Evolutionary conservation across 2,329 filamentous ascomycete genomes (phyloP).

Genomic region (Pseudonectria foliicola): DNA sequence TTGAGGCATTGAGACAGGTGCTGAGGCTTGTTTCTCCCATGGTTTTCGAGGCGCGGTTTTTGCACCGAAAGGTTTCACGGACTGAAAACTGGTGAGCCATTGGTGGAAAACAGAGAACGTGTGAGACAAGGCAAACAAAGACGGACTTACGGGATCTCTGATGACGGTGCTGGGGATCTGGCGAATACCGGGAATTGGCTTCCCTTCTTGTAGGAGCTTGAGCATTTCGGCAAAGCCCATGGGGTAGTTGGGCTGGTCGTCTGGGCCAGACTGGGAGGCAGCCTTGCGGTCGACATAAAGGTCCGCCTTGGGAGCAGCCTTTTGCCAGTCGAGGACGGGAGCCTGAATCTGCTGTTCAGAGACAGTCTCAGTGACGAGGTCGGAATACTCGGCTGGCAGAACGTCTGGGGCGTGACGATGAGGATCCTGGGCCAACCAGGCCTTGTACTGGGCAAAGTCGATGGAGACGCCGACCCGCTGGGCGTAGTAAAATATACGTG

Average conservation of each 20-base stretch:
- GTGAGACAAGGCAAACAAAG: not conserved
- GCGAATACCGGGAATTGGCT: constrained; percentile 78
- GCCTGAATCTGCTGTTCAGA: no score
- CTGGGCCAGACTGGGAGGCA: constrained; percentile 12
- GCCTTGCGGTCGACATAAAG: constrained; percentile 36
- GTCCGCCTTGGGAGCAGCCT: constrained; percentile 40
- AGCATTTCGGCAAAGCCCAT: constrained; percentile 80
- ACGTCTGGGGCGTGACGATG: constrained; percentile 28
- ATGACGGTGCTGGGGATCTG: constrained; percentile 78
- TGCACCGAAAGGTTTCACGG: constrained; percentile 41
- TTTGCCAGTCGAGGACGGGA: constrained; percentile 38
- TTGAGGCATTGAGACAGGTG: constrained; percentile 10
- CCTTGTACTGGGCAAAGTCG: constrained; percentile 61
- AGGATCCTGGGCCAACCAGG: constrained; percentile 44
- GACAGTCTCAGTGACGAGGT: constrained; percentile 1
- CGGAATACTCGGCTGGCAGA: constrained; percentile 27
- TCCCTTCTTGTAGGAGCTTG: constrained; percentile 73
- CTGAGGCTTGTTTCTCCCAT: constrained; percentile 61
- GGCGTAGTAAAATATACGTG: constrained; percentile 61
- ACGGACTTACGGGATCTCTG: constrained; percentile 53
- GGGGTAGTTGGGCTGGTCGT: constrained; percentile 62
- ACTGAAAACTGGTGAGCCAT: constrained; percentile 24
- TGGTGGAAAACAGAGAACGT: not conserved
- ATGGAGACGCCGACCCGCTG: constrained; percentile 45
- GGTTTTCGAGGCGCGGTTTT: constrained; percentile 52